Conservation (phyloP, 371 early-diverging fungal species). For the Batrachochytrium dendrobatidis region DNA sequence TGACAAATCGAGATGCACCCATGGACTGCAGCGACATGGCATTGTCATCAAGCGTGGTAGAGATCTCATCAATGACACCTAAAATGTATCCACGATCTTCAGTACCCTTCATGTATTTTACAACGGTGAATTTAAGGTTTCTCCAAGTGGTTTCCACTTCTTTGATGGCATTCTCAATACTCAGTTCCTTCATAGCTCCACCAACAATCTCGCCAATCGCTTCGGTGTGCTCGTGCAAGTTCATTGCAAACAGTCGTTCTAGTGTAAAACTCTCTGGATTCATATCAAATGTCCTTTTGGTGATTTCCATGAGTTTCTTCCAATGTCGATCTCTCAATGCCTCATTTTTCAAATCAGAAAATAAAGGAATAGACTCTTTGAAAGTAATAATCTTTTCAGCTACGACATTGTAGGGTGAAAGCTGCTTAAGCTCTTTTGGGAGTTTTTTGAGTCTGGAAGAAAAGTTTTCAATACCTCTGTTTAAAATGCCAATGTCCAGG, state of each 20-base stretch:
- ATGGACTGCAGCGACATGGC: slow-evolving; percentile 51
- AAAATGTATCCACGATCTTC: slow-evolving; percentile 51
- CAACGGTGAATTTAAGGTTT: slow-evolving; percentile 43
- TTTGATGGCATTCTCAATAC: slow-evolving; percentile 50
- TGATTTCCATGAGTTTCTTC: slow-evolving; percentile 50
- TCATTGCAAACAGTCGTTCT: slow-evolving; percentile 48
- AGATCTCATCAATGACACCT: slow-evolving; percentile 49
- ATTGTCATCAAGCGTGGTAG: slow-evolving; percentile 46
- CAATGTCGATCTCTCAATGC: slow-evolving; percentile 52
- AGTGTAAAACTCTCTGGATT: slow-evolving; percentile 52
- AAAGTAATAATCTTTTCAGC: slow-evolving; percentile 52
- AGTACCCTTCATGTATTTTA: slow-evolving; percentile 50
- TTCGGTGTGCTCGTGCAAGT: slow-evolving; percentile 44
- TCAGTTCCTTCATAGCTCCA: slow-evolving; percentile 54
- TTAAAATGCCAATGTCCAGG: slow-evolving; percentile 44
- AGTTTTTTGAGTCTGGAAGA: slow-evolving; percentile 37
- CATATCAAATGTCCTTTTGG: slow-evolving; percentile 50
- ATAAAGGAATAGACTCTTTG: slow-evolving; percentile 50
- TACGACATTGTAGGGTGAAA: slow-evolving; percentile 50
- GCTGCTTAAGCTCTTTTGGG: slow-evolving; percentile 47
- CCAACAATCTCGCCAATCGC: slow-evolving; percentile 50
- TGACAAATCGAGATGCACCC: slow-evolving; percentile 50
- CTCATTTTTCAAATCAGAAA: slow-evolving; percentile 49
- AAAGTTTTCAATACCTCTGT: slow-evolving; percentile 46
- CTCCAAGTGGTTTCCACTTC: slow-evolving; percentile 50